Evolutionary conservation across 1,284 basidiomycete genomes (phyloP).

Genomic region (Naganishia cerealis): DNA sequence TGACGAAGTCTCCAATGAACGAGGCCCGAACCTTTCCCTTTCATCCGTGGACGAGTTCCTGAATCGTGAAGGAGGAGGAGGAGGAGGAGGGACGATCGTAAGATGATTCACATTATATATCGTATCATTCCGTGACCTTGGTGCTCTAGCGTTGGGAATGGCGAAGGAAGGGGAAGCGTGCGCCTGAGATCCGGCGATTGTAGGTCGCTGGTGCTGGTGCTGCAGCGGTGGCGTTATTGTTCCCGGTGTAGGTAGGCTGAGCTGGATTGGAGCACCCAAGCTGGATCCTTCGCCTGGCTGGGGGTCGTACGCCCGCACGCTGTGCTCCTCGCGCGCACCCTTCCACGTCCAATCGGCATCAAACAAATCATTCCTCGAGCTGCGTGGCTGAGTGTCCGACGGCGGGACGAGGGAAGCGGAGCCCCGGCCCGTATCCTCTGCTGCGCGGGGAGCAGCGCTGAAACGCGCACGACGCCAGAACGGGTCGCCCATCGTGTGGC

Average conservation of each 20-base stretch:
- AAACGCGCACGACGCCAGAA: slow-evolving; percentile 14
- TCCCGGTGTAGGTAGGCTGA: neutral
- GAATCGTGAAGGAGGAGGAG: neutral
- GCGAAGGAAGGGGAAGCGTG: no score
- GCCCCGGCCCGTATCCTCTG: neutral
- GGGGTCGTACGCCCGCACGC: neutral
- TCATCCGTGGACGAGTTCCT: neutral
- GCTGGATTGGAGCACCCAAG: slow-evolving; percentile 13
- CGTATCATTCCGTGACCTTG: slow-evolving; percentile 12
- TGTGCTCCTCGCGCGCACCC: slow-evolving; percentile 1
- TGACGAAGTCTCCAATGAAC: neutral
- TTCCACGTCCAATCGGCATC: slow-evolving; percentile 31
- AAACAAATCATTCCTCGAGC: slow-evolving; percentile 28
- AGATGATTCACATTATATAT: slow-evolving; percentile 18
- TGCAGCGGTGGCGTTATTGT: neutral
- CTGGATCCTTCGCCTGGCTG: neutral
- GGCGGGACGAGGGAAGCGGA: neutral
- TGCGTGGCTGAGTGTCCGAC: neutral
- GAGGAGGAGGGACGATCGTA: slow-evolving; percentile 9
- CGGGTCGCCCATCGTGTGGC: slow-evolving; percentile 13
- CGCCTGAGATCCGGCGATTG: neutral
- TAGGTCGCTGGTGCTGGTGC: neutral
- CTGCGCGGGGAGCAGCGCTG: neutral
- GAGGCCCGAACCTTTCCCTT: neutral
- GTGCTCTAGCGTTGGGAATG: no score